Evolutionary conservation across 129 eudicot genomes (phyloP).

Genomic region (Chrysanthemum lavandulifolium): DNA sequence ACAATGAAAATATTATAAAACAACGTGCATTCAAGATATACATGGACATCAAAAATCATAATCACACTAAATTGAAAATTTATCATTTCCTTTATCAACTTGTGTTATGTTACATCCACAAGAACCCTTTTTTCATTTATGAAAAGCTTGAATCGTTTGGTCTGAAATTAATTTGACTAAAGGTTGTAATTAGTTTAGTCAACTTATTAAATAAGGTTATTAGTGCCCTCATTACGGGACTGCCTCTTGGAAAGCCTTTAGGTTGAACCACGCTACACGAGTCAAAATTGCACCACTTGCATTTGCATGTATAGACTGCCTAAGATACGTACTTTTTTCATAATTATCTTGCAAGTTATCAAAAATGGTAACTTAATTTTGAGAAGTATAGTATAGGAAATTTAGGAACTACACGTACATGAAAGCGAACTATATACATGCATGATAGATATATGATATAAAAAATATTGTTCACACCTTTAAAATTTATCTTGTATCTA

Average conservation of each 20-base stretch:
- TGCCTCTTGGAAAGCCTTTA: slow-evolving; percentile 18
- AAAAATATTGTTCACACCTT: too few species aligned
- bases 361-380: background rate
- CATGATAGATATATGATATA: too few species aligned
- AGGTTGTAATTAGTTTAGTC: slow-evolving; percentile 22
- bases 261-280: slow-evolving; percentile 16
- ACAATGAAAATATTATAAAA: too few species aligned
- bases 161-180: slow-evolving; percentile 9
- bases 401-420: too few species aligned
- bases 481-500: too few species aligned
- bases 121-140: slow-evolving; percentile 2
- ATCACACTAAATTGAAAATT: background rate
- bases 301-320: background rate
- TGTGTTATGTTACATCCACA: slow-evolving; percentile 4
- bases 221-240: slow-evolving; percentile 19
- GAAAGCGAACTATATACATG: too few species aligned
- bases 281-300: slow-evolving; percentile 27
- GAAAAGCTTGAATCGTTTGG: background rate
- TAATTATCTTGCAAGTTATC: background rate
- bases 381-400: background rate
- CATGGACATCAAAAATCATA: background rate
- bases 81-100: slow-evolving; percentile 2
- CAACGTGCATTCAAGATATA: too few species aligned
- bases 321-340: background rate
- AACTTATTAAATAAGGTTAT: slow-evolving; percentile 15